Conservation (phyloP, 164 flowering plant genomes). For the Liriodendron chinense region DNA sequence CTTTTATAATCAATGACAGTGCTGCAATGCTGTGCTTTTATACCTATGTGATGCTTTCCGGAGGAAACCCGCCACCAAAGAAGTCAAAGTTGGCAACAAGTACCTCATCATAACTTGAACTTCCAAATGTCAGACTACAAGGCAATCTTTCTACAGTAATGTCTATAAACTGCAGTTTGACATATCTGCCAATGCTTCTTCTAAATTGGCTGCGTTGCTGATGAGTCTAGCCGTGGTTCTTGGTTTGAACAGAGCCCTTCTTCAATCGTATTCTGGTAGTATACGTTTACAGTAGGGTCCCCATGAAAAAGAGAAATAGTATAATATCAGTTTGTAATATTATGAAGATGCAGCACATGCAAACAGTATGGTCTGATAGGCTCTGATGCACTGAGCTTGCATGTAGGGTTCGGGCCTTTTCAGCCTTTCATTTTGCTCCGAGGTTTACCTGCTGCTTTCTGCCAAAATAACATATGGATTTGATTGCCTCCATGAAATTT, state of each 20-base stretch:
- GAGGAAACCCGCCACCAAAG: conserved; percentile 98
- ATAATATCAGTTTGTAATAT: background rate
- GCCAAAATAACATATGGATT: too few species aligned
- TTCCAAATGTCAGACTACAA: background rate
- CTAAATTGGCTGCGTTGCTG: background rate
- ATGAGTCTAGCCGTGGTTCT: background rate
- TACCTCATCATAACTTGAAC: background rate
- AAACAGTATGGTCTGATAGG: background rate
- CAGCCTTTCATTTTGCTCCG: background rate
- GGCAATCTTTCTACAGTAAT: background rate
- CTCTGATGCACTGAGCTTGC: background rate
- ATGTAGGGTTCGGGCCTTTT: background rate
- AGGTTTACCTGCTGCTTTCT: too few species aligned
- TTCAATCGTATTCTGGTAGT: background rate
- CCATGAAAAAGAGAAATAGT: background rate
- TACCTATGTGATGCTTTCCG: conserved; percentile 73
- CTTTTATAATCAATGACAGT: conserved; percentile 35
- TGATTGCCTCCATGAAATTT: too few species aligned
- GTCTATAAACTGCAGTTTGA: background rate
- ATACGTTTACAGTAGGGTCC: background rate
- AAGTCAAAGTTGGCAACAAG: conserved; percentile 53
- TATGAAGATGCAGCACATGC: background rate
- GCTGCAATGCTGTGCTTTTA: conserved; percentile 91
- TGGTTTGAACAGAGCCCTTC: background rate
- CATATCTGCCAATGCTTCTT: background rate